Conservation (phyloP, 1,284 basidiomycete genomes). For the Gomphus bonarii region DNA sequence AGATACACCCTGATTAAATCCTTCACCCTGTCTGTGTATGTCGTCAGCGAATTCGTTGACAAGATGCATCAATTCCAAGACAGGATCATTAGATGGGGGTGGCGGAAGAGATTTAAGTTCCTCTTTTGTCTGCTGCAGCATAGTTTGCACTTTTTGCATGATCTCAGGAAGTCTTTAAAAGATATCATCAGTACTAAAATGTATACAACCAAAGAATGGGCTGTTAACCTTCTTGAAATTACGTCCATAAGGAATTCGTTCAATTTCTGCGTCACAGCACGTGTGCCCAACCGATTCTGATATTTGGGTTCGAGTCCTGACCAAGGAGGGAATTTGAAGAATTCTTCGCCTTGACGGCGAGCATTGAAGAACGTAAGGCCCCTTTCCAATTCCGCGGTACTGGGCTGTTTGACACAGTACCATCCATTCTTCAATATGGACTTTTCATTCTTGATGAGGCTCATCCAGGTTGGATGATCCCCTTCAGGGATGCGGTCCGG, state of each 20-base stretch:
- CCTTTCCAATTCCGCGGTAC: constrained; percentile 33
- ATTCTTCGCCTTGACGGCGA: constrained; percentile 53
- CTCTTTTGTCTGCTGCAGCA: constrained; percentile 30
- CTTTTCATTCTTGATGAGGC: constrained; percentile 44
- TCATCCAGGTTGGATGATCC: constrained; percentile 51
- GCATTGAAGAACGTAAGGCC: constrained; percentile 54
- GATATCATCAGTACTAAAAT: background rate
- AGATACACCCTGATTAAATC: constrained; percentile 17
- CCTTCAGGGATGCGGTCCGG: constrained; percentile 60
- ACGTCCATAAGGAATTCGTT: constrained; percentile 46
- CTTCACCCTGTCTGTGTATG: constrained; percentile 36
- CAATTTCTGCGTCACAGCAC: constrained; percentile 42
- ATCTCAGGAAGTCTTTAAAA: constrained; percentile 49
- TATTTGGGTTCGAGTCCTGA: constrained; percentile 35
- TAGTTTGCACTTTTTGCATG: constrained; percentile 36
- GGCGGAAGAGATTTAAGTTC: constrained; percentile 34
- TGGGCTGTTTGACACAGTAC: constrained; percentile 68
- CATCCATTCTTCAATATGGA: constrained; percentile 53
- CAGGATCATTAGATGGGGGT: constrained; percentile 42
- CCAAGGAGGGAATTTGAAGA: constrained; percentile 57
- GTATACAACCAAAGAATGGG: background rate
- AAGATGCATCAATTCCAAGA: constrained; percentile 40
- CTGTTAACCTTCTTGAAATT: constrained; percentile 46
- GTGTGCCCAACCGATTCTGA: constrained; percentile 43
- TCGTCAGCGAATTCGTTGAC: constrained; percentile 37